Evolutionary conservation across 2,329 filamentous ascomycete species (phyloP).

Genomic region (Dissoconium aciculare): DNA sequence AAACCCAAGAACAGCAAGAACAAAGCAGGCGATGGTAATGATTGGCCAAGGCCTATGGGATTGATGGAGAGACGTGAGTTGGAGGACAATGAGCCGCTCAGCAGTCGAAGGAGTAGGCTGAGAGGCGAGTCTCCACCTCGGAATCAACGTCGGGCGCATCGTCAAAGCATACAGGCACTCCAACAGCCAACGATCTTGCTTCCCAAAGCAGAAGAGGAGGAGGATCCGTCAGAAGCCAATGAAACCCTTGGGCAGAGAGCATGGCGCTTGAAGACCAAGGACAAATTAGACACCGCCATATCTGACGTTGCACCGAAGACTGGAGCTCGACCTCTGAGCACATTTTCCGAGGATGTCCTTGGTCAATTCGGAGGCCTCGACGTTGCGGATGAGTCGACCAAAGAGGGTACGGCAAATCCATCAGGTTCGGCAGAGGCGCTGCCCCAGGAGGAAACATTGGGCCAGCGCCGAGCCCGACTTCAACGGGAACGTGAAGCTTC

Average conservation of each 20-base stretch:
- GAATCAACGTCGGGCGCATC: constrained; percentile 29
- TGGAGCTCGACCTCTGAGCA: constrained; percentile 32
- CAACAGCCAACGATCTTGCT: constrained; percentile 13
- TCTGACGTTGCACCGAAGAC: constrained; percentile 23
- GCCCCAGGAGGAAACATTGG: constrained; percentile 58
- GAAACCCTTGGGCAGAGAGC: constrained; percentile 55
- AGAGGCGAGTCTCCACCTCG: not conserved
- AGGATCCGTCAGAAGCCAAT: constrained; percentile 33
- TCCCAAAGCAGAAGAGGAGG: constrained; percentile 17
- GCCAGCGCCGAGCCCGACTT: constrained; percentile 58
- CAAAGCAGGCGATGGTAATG: constrained; percentile 26
- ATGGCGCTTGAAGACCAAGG: constrained; percentile 47
- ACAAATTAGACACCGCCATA: constrained; percentile 33
- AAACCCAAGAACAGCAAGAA: constrained; percentile 42
- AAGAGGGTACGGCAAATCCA: constrained; percentile 6
- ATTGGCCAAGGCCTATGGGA: constrained; percentile 51
- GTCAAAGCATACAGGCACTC: constrained; percentile 29
- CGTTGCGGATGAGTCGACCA: constrained; percentile 20
- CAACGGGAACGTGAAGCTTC: constrained; percentile 49
- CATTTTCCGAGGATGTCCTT: constrained; percentile 56
- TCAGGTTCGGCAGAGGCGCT: constrained; percentile 5
- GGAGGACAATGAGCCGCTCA: constrained; percentile 86
- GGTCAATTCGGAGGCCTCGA: constrained; percentile 44
- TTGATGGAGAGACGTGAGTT: constrained; percentile 67
- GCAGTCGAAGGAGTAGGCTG: constrained; percentile 58